Base-by-base conservation (phyloP, 2,329 filamentous ascomycete species). In the Fusarium begoniae region DNA sequence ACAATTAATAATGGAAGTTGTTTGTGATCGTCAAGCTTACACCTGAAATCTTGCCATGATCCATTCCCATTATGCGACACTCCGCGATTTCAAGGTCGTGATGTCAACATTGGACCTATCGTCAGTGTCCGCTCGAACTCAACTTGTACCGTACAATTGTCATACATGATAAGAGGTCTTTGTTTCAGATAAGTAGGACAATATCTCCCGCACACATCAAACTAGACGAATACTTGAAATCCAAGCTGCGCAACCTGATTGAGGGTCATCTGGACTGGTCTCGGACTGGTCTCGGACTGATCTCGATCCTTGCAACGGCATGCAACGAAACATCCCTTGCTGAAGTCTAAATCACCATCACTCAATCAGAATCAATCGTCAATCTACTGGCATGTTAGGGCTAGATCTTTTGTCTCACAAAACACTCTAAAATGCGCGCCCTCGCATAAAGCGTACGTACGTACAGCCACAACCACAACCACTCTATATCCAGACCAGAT, bases 231-330 rank as follows among this genome's bases (percentile, higher is more conserved):
- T 4, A 13, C 20, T 17, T 9, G 15, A 18, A 9, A 53, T 11
- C 38, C 28, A 51, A 54, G 35, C 14, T 51, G 20, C 26, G 18
- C 14, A 56, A 24, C 37, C 22, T 14, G 22, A 20, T 53, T 20
- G 10, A 45, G 38, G 60, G 20, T 41, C 30, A 37, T 63, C 26
- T 22, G 24, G 38, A 30, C 28, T 22, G 26, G 35, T 38, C 24
- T 48, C 32, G 37, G 28, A 57, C 54, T 44, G 30, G 71, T 72
- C 68, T 72, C 68, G 63, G 26, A 26, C 26, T 26, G 30, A 71
- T 72, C 68, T 72, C 68, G 63, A 72, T 72, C 63, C 9, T 38
- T 37, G 24, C 38, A 59, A 68, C 63, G 69, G 57, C 24, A 72
- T 72, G 68, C 47, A 54, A 40, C 38, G 32, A n/a, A 30, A 22